Base-by-base conservation (phyloP, 2,329 filamentous ascomycete species). In the Raffaelea ambrosiae region DNA sequence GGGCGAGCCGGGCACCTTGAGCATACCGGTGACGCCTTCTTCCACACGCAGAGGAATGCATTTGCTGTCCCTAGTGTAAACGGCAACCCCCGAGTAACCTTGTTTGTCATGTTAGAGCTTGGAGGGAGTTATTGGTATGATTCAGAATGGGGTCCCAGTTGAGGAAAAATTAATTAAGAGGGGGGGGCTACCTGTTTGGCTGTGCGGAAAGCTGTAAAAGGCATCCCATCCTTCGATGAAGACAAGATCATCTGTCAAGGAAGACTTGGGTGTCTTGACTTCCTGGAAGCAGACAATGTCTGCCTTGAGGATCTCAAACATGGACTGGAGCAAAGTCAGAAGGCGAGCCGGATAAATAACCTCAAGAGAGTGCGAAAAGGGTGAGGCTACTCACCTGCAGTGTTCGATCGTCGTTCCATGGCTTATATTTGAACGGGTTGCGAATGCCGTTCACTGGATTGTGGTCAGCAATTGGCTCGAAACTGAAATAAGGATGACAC, bases 211-310 rank as follows among this genome's bases (percentile, higher is more conserved):
- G 62, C 89, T 96, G 67, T 96, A 96, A 66, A 84, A 95, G 54
- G 90, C 90, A 62, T 98, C 93, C 91, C 91, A 98, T 13, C 93
- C 93, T 0, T 87, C 82, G 0, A 97, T 81, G 31, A 97, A 71
- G 10, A 97, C 90, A 88, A 97, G 97, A 57, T 97, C 93, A 73
- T 97, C 93, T 38, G 74, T 77, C 2, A 98, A 71, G 57, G 96
- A 90, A 62, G 95, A 95, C 49, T 85, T 78, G 61, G 97, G 93
- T 38, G 97, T 96, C 67, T 97, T 98, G 40, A 88, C 83, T 66
- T 97, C 93, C 64, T 98, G 93, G 72, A 97, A 89, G 50, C 96
- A 76, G 18, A 97, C 81, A 54, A 98, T 93, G 63, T 98, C 93
- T 46, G 90, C 83, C 62, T 93, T 86, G 7, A 98, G 76, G 40